Percentiles rank a stretch among this genome's conserved stretches.
Conservation (phyloP, 2,329 filamentous ascomycete genomes). For the Phialophora expanda region DNA sequence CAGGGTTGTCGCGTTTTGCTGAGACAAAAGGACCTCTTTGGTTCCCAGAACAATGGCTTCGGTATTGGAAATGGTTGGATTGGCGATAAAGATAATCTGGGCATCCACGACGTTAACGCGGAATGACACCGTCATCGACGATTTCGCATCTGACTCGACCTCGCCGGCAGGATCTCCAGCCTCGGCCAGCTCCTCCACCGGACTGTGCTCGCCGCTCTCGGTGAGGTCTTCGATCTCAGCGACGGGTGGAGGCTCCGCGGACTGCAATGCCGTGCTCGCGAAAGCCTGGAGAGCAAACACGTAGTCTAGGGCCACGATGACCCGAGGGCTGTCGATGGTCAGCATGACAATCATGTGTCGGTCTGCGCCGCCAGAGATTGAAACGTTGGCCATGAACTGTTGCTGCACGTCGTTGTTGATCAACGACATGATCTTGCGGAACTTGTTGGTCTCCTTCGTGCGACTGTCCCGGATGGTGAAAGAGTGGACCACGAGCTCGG, state of each 20-base stretch:
- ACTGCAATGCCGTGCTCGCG: slow-evolving; percentile 69
- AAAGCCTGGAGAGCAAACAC: slow-evolving; percentile 88
- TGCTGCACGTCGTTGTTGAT: slow-evolving; percentile 90
- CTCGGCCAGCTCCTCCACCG: slow-evolving; percentile 47
- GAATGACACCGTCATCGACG: slow-evolving; percentile 77
- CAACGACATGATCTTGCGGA: slow-evolving; percentile 96
- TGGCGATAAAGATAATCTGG: slow-evolving; percentile 94
- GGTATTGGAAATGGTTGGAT: slow-evolving; percentile 84
- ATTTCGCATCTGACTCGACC: slow-evolving; percentile 43
- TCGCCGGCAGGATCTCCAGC: slow-evolving; percentile 45
- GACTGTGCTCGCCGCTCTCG: slow-evolving; percentile 54
- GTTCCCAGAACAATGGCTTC: slow-evolving; percentile 95
- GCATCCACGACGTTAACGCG: slow-evolving; percentile 94
- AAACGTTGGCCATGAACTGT: slow-evolving; percentile 97
- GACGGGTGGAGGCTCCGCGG: slow-evolving; percentile 61
- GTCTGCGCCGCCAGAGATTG: slow-evolving; percentile 84
- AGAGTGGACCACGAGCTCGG: slow-evolving; percentile 88
- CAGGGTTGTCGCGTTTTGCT: slow-evolving; percentile 91
- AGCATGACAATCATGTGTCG: slow-evolving; percentile 86
- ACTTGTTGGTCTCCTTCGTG: slow-evolving; percentile 89
- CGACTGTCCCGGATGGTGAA: slow-evolving; percentile 95
- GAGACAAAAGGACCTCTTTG: slow-evolving; percentile 88
- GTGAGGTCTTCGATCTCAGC: slow-evolving; percentile 32
- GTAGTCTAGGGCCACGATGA: slow-evolving; percentile 96
- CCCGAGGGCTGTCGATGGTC: slow-evolving; percentile 88